A percentile compares a stretch with the other conserved stretches of the same genome.
These are phyloP conservation scores for Pichia sp. DNA, from an alignment of 1,139 yeast genomes.

Conservation along the genomic window DNA sequence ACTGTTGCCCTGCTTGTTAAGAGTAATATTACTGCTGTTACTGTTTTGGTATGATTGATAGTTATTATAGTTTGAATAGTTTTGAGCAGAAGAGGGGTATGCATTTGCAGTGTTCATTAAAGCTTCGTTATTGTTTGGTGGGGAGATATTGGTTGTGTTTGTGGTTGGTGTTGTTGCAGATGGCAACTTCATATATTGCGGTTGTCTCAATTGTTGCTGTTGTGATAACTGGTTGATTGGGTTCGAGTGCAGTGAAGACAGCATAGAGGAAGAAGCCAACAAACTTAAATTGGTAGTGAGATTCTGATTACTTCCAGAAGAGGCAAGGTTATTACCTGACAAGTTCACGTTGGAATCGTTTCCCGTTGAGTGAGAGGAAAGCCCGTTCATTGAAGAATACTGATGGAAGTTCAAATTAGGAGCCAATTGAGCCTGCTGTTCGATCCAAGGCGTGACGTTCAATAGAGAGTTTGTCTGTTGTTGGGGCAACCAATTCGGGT, in stretches of 20 bases:
- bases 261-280: conserved; percentile 17
- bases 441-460: conserved; percentile 68
- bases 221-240: conserved; percentile 11
- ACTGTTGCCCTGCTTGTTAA: background rate
- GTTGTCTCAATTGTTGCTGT: conserved; percentile 19
- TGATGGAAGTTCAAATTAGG: conserved; percentile 28
- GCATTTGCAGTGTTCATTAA: conserved; percentile 7
- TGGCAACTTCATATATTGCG: conserved; percentile 14
- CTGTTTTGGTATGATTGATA: conserved; percentile 4
- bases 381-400: conserved; percentile 13
- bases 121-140: conserved; percentile 8
- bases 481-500: conserved; percentile 38
- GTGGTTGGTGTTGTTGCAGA: background rate
- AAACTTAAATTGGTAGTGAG: conserved; percentile 24
- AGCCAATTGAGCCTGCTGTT: conserved; percentile 53
- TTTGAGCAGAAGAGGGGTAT: background rate
- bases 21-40: background rate
- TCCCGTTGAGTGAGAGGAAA: conserved; percentile 18
- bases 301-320: conserved; percentile 10
- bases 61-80: background rate
- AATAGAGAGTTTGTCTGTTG: conserved; percentile 30
- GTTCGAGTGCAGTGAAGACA: conserved; percentile 1
- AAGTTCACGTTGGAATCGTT: background rate
- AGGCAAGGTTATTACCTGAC: background rate
- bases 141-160: conserved; percentile 4